Percentiles rank a stretch among this genome's conserved stretches.
Evolutionary conservation across 1,139 yeast genomes (phyloP).

Genomic region (Pichia sp.): DNA sequence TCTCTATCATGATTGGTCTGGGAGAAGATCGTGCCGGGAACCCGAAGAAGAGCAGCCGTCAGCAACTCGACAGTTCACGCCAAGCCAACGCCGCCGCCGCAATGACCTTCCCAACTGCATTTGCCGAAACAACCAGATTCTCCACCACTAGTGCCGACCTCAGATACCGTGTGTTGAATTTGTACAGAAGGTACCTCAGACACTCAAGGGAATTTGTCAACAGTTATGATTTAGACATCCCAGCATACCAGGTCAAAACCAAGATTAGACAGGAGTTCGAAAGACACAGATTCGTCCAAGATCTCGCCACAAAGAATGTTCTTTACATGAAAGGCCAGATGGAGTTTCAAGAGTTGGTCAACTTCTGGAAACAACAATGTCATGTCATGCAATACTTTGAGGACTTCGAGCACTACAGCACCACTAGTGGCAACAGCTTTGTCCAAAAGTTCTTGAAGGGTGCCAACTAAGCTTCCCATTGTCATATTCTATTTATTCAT

Average conservation of each 20-base stretch:
- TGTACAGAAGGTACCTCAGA: slow-evolving; percentile 72
- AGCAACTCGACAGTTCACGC: neutral
- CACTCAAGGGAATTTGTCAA: slow-evolving; percentile 48
- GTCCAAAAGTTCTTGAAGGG: slow-evolving; percentile 74
- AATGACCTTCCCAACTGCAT: slow-evolving; percentile 51
- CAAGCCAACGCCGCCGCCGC: neutral
- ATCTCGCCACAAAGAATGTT: slow-evolving; percentile 61
- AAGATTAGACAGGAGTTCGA: slow-evolving; percentile 88
- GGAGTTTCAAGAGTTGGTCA: slow-evolving; percentile 85
- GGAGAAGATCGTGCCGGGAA: no score
- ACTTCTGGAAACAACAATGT: slow-evolving; percentile 89
- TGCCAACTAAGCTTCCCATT: slow-evolving; percentile 19
- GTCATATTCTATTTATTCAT: slow-evolving; percentile 4
- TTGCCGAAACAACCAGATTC: slow-evolving; percentile 77
- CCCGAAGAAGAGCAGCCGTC: neutral
- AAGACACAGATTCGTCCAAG: slow-evolving; percentile 70
- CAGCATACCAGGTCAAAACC: slow-evolving; percentile 73
- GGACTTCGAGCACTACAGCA: slow-evolving; percentile 52
- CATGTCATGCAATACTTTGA: slow-evolving; percentile 82
- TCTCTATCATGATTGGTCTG: neutral
- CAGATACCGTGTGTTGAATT: slow-evolving; percentile 58
- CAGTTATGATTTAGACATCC: slow-evolving; percentile 76
- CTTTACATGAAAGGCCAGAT: slow-evolving; percentile 79
- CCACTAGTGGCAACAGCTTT: slow-evolving; percentile 49
- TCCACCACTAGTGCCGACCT: slow-evolving; percentile 60